Base-by-base conservation (phyloP, 1,284 basidiomycete genomes). In the Cerioporus squamosus region DNA sequence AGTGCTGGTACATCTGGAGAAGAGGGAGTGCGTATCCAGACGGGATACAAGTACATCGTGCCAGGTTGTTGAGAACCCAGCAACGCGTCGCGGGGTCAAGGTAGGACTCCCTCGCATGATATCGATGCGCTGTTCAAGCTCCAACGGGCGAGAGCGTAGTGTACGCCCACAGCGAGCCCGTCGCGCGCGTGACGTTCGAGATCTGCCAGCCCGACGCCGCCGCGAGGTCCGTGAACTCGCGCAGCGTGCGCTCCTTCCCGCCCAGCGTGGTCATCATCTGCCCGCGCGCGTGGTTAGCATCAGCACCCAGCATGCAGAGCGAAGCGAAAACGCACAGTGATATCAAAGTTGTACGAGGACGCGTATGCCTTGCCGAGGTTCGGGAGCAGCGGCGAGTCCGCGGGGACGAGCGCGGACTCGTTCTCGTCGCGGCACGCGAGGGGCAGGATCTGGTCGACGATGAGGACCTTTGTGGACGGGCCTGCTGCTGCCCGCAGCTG, bases 201-300 rank as follows among this genome's bases (percentile, higher is more conserved):
- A 88, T 76, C 56, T 81, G 83, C 87, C 87, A 89, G 2, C 87
- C 88, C 15, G 87, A 80, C 1, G 82, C 83, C 26, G 75, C 73
- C 3, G 79, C 73, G 39, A 90, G 72, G 2, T 77, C 74, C 6
- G 81, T 78, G 39, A 83, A 78, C 70, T 90, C 87, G 52, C 83
- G 79, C n/a, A 86, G 74, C 0, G 87, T 90, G 15, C 87, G 78
- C 64, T 89, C 87, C 64, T 86, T 84, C 15, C 82, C 79, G 61
- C 86, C 86, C 70, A 88, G 85, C 53, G 77, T 77, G 17, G 78
- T 78, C 70, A 87, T 83, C 87, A 89, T 89, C 87, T 89, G 54
- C 22, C 6, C 7, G 17, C 2, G 18, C 15, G 39, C 39, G 18
- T 9, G 15, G 39, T 40, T 14, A 40, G 24, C 2, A 6, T 8